Base-by-base conservation (phyloP, 202 grass and related monocot genomes). In the Panicum hallii region DNA sequence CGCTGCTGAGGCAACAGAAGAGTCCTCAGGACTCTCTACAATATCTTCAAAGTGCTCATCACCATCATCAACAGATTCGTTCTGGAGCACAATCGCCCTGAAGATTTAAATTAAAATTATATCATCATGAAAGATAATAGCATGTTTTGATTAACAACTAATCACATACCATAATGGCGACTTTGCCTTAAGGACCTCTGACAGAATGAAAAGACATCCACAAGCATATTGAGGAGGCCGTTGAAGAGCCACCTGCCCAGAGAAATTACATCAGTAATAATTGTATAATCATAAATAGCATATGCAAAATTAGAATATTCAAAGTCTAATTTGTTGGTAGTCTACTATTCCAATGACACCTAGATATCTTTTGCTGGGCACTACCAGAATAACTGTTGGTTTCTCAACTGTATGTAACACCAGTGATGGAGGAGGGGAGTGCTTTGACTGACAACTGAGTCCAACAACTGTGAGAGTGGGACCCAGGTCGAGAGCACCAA, bases 21-120 rank as follows among this genome's bases (percentile, higher is more conserved):
- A 56, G 32, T 93, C 86, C 30, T 93, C 91, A 17, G 78, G 70
- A 45, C 22, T 89, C 72, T 97, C 96, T 55, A 90, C 49, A 79
- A 95, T 92, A 80, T 95, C 96, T 57, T 95, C 79, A 82, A 99
- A 99, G 83, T 99, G 96, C 83, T 99, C 96, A 73, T 92, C 68
- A 45, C 85, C 90, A 84, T 99, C 93, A 86, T 99, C 96, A 68
- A 89, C 71, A 79, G 83, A 95, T 93, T 99, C 93, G 89, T 84
- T 99, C 82, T 99, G 96, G 71, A 94, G 93, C 74, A 91, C 86
- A 86, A 90, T 75, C n/a, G 77, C 30, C 93, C 96, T 99, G 84
- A 84, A 81, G 65, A 65, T 82, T 73, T 14, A 20, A 14, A 89
- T 64, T 64, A 58, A 87, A 83, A 81, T 58, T 72, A 76, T 79